A percentile compares a stretch with the other conserved stretches of the same genome.
Evolutionary conservation across 2,329 filamentous ascomycete species (phyloP).

Genomic region (Talaromyces sp.): DNA sequence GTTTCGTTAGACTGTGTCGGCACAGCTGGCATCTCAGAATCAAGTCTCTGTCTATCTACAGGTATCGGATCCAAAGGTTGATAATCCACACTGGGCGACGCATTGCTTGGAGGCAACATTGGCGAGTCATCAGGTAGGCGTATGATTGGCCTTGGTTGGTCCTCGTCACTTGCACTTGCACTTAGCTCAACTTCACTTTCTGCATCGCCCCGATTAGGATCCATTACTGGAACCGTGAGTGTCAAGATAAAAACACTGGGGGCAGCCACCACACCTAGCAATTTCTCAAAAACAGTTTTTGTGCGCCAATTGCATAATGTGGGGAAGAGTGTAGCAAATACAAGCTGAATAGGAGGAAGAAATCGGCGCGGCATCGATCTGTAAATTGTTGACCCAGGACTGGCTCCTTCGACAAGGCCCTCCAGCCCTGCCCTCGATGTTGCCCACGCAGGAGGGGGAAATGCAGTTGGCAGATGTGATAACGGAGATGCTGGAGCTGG

Average conservation of each 20-base stretch:
- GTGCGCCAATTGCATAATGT: constrained; percentile 76
- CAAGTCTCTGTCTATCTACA: constrained; percentile 24
- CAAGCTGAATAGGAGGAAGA: constrained; percentile 66
- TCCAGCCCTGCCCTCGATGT: constrained; percentile 8
- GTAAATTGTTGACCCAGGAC: constrained; percentile 40
- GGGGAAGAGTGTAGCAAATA: constrained; percentile 76
- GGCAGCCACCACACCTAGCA: constrained; percentile 76
- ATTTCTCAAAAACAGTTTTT: constrained; percentile 79
- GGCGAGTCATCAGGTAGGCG: constrained; percentile 36
- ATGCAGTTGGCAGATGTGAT: background rate
- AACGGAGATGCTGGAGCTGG: constrained; percentile 3
- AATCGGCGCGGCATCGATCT: constrained; percentile 78
- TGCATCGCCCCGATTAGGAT: constrained; percentile 56
- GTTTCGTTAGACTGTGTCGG: constrained; percentile 17
- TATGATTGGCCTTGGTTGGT: constrained; percentile 21
- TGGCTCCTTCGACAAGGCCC: constrained; percentile 38
- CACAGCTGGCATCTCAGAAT: constrained; percentile 37
- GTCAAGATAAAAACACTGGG: constrained; percentile 87
- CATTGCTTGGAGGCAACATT: constrained; percentile 17
- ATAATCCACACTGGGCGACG: background rate
- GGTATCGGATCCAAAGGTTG: background rate
- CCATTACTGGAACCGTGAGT: constrained; percentile 85
- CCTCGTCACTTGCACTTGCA: constrained; percentile 10
- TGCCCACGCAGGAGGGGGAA: background rate
- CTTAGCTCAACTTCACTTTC: background rate